Conservation (phyloP, 768 basidiomycete species). For the Panus rudis region DNA sequence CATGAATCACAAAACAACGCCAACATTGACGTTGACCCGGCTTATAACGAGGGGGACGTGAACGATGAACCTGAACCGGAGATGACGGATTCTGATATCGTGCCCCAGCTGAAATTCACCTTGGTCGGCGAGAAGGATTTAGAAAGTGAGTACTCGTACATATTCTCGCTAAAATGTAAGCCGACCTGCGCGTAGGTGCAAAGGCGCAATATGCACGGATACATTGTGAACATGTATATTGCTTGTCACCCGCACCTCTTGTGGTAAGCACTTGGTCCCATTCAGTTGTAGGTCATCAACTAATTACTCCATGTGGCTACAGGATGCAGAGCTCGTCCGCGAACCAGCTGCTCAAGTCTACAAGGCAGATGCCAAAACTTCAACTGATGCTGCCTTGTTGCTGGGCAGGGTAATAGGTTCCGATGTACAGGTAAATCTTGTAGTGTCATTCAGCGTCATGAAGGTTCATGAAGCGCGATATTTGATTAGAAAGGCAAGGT, state of each 20-base stretch:
- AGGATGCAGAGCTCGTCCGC: slow-evolving; percentile 42
- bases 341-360: slow-evolving; percentile 25
- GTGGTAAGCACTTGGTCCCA: slow-evolving; percentile 36
- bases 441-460: background rate
- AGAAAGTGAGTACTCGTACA: slow-evolving; percentile 42
- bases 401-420: slow-evolving; percentile 23
- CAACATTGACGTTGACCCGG: slow-evolving; percentile 33
- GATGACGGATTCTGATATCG: slow-evolving; percentile 23
- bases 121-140: slow-evolving; percentile 60
- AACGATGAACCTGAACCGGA: slow-evolving; percentile 28
- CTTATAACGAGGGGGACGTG: slow-evolving; percentile 32
- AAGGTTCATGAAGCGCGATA: background rate
- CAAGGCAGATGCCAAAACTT: slow-evolving; percentile 24
- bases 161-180: background rate
- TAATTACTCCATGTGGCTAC: background rate
- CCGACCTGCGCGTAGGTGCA: slow-evolving; percentile 33
- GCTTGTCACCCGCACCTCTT: slow-evolving; percentile 59
- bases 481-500: slow-evolving; percentile 16
- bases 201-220: slow-evolving; percentile 47
- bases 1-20: slow-evolving; percentile 8
- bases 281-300: background rate
- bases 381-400: slow-evolving; percentile 10
- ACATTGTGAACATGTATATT: slow-evolving; percentile 60
- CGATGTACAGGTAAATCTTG: slow-evolving; percentile 19
- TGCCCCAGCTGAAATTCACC: slow-evolving; percentile 41